Evolutionary conservation across 768 basidiomycete species (phyloP).

Genomic region (Suillus subaureus): DNA sequence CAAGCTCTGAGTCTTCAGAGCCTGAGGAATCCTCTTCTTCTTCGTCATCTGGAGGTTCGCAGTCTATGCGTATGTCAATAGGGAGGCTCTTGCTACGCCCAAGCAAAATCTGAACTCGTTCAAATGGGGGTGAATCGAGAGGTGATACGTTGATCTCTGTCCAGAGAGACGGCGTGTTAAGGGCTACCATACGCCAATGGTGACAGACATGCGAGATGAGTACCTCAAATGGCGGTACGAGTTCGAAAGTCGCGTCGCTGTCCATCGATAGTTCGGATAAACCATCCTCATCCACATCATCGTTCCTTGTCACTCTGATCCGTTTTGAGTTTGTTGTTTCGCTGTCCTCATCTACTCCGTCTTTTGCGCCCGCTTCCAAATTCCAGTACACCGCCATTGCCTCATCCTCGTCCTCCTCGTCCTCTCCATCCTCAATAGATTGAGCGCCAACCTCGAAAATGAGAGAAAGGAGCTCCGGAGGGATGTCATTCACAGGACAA

Average conservation of each 20-base stretch:
- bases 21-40: slow-evolving; percentile 21
- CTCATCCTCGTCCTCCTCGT: slow-evolving; percentile 38
- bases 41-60: slow-evolving; percentile 33
- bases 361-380: slow-evolving; percentile 44
- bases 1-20: slow-evolving; percentile 29
- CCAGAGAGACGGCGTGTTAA: slow-evolving; percentile 61
- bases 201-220: slow-evolving; percentile 64
- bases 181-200: slow-evolving; percentile 57
- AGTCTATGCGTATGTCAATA: slow-evolving; percentile 55
- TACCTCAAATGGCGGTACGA: slow-evolving; percentile 45
- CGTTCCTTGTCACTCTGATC: not conserved
- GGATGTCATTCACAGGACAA: slow-evolving; percentile 55
- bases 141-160: slow-evolving; percentile 36
- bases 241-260: not conserved
- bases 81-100: slow-evolving; percentile 56
- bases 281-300: slow-evolving; percentile 9
- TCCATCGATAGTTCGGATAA: slow-evolving; percentile 9
- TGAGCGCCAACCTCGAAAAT: slow-evolving; percentile 54
- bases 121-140: slow-evolving; percentile 41
- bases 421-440: slow-evolving; percentile 37
- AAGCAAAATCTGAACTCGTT: slow-evolving; percentile 47
- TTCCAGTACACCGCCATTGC: not conserved
- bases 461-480: slow-evolving; percentile 56
- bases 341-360: slow-evolving; percentile 20
- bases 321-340: slow-evolving; percentile 8